A percentile compares a stretch with the other conserved stretches of the same genome.
Conservation (phyloP, 495 filamentous ascomycete genomes). For the Tuber aestivum region DNA sequence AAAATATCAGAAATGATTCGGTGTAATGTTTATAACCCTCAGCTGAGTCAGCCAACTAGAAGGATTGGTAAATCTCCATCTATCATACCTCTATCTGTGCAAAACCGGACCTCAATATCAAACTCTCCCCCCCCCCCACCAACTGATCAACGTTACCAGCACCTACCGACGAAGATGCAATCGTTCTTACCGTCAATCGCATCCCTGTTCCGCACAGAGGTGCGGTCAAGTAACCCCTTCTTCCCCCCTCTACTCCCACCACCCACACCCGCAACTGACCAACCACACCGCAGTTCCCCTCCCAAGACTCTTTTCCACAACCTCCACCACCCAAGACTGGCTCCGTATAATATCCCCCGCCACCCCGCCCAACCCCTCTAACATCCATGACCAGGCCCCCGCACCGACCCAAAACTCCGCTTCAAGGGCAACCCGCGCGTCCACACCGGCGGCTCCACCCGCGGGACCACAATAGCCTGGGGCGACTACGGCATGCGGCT, state of each 20-base stretch:
- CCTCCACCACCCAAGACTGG: slow-evolving; percentile 29
- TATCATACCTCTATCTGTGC: not conserved
- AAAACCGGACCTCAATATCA: not conserved
- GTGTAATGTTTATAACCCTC: not conserved
- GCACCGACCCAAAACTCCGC: slow-evolving; percentile 55
- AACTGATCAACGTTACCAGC: not conserved
- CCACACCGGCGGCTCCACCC: slow-evolving; percentile 78
- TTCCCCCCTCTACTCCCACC: no score
- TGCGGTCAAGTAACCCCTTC: slow-evolving; percentile 1
- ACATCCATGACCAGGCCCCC: slow-evolving; percentile 28
- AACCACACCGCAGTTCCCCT: slow-evolving; percentile 9
- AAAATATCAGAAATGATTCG: not conserved
- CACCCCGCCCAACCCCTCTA: not conserved
- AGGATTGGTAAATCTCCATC: not conserved
- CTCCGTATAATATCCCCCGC: slow-evolving; percentile 27
- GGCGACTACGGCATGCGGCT: slow-evolving; percentile 94
- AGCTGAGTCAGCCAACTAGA: not conserved
- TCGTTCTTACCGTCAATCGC: slow-evolving; percentile 24
- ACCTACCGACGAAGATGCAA: slow-evolving; percentile 22
- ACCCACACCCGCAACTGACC: slow-evolving; percentile 3
- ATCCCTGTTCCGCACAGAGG: slow-evolving; percentile 2
- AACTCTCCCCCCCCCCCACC: not conserved
- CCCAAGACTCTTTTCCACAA: slow-evolving; percentile 27
- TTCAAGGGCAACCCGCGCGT: slow-evolving; percentile 86
- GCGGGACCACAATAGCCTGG: slow-evolving; percentile 93